Base-by-base conservation (phyloP, 2,329 filamentous ascomycete species). In the Myrmaecium sp. region DNA sequence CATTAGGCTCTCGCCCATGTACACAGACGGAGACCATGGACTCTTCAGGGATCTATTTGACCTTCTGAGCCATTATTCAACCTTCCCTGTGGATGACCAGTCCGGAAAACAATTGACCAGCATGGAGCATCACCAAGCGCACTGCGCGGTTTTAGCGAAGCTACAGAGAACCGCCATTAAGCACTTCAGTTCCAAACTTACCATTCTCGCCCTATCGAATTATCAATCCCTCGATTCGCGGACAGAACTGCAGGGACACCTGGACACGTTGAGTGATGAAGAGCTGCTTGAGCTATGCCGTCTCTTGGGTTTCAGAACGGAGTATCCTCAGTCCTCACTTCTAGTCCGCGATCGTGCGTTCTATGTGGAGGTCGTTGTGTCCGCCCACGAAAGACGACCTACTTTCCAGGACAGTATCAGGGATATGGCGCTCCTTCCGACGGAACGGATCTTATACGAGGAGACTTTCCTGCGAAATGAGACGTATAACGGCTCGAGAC, bases 31-130 rank as follows among this genome's bases (percentile, higher is more conserved):
- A 34, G 68, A 74, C 5, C 83, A 82, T 39, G 66, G 63, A 9
- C 63, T 94, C 1, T 59, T 98, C 33, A 73, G 82, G 27, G 84
- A 95, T 36, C 68, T 95, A 17, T 72, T 71, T 45, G 58, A 64
- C 8, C 63, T 98, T n/a, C 61, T 98, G 14, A 67, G 70, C 27
- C 89, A 95, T 50, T 98, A 89, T 48, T 74, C 77, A 11, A 64
- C 76, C 42, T 98, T 98, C 42, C 70, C 81, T 0, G 78, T 98
- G 34, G 81, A 95, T 45, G 89, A 95, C 41, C 79, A 92, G 44
- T 83, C 77, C 4, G 84, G 83, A 10, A 64, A 69, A 17, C 80
- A 92, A 45, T 58, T 82, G 30, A 78, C 66, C 27, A 62, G 62
- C 14, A 64, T 72, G 21, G 74, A 83, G 44, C 72, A 79, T 13